Base-by-base conservation (phyloP, 2,329 filamentous ascomycete species). In the Fusarium verticillioides region DNA sequence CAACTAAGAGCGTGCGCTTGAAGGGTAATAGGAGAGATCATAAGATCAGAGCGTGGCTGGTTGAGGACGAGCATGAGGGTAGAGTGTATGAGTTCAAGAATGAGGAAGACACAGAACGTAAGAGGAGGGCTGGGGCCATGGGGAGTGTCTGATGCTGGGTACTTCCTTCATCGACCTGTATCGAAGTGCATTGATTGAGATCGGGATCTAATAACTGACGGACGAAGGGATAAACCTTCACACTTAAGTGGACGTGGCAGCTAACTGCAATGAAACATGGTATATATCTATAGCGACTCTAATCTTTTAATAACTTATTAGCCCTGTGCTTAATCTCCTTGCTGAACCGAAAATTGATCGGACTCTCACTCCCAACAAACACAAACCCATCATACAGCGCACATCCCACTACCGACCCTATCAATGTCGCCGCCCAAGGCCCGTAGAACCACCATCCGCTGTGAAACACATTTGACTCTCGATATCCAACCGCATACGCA, bases 401-500 rank as follows among this genome's bases (percentile, higher is more conserved):
- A 64, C 69, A 72, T 5, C 69, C 68, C 2, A 72, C 8, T 3
- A 69, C 2, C 0, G 69, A 72, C 5, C 69, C 69, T 26, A 64
- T 47, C 26, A 72, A 13, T 2, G 69, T 72, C n/a, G 68, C 69
- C 19, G 54, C 57, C 69, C 69, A 72, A 2, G 69, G 69, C 10
- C 69, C 69, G 7, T 72, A 72, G 3, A 72, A 72, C 68, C 69
- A 82, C 79, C 82, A 83, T 8, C 68, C 72, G 11, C 69, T 76
- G 8, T 66, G 42, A 60, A 81, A 83, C 13, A 81, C 75, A 30
- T 78, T 75, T 2, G 69, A 68, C 5, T 60, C 70, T 2, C 73
- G 58, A 54, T 80, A 82, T 2, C 81, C 81, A 18, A 79, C 77
- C 2, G 79, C 77, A 32, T 79, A 79, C 11, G 79, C 76, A 4